These are phyloP conservation scores for Candida maesae DNA, from an alignment of 805 yeast species.

Conservation along the genomic window DNA sequence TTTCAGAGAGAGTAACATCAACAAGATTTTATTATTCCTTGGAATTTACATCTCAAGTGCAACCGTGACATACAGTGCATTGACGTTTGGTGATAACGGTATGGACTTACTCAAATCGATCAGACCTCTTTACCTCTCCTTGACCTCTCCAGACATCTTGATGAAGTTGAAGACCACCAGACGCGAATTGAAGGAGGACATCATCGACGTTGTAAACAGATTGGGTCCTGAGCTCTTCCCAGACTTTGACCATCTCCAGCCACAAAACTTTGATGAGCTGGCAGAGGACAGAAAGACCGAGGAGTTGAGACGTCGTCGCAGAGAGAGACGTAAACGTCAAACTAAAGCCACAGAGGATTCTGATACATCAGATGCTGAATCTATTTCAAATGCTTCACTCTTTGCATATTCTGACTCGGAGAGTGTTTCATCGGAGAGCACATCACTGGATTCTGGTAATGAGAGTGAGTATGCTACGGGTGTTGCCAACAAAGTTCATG, in stretches of 20 bases:
- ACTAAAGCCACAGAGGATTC: conserved; percentile 11
- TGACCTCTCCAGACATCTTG: conserved; percentile 55
- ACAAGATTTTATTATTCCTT: conserved; percentile 29
- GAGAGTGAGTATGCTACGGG: conserved; percentile 21
- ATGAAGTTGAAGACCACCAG: conserved; percentile 59
- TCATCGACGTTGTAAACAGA: conserved; percentile 74
- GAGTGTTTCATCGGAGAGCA: conserved; percentile 27
- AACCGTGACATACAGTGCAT: conserved; percentile 81
- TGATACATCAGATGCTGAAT: conserved; percentile 39
- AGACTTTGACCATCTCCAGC: conserved; percentile 58
- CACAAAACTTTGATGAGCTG: conserved; percentile 27
- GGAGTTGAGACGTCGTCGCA: conserved; percentile 35
- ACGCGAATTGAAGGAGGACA: conserved; percentile 58
- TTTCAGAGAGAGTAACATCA: conserved; percentile 31
- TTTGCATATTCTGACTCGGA: conserved; percentile 38
- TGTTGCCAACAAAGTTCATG: conserved; percentile 24
- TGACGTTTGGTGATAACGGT: conserved; percentile 90
- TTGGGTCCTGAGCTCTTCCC: conserved; percentile 85
- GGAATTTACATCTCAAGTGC: conserved; percentile 63
- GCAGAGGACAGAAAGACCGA: conserved; percentile 35
- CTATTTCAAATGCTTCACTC: conserved; percentile 36
- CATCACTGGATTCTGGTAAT: conserved; percentile 21
- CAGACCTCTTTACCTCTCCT: conserved; percentile 70
- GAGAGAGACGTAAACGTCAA: conserved; percentile 26
- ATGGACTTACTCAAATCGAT: conserved; percentile 82